phyloP scores from a whole-genome alignment of 495 filamentous ascomycete species.

The Talaromyces thailandensis region DNA sequence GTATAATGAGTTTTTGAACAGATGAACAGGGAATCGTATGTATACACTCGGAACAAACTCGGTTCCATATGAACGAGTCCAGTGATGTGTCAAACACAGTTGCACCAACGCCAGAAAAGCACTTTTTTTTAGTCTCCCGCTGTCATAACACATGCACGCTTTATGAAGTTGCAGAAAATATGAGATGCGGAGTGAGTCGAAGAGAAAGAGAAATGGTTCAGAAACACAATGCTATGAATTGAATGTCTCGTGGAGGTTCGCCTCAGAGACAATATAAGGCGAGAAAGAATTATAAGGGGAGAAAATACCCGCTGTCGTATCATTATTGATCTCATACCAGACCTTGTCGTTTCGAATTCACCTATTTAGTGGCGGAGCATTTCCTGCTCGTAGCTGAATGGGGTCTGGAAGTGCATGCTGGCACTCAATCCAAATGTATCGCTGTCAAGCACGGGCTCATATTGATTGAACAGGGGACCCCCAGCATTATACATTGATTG shows the following conservation, averaged over 20 bases:
- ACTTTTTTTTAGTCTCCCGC: slow-evolving; percentile 7
- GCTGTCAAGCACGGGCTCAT: slow-evolving; percentile 73
- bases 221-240: neutral
- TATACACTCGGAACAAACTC: neutral
- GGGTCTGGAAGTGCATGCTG: slow-evolving; percentile 89
- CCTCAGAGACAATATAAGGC: neutral
- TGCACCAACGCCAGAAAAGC: slow-evolving; percentile 7
- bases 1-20: slow-evolving; percentile 5
- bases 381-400: slow-evolving; percentile 67
- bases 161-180: neutral
- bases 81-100: neutral
- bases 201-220: neutral
- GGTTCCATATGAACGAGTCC: neutral
- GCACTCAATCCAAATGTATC: slow-evolving; percentile 87
- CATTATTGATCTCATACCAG: neutral
- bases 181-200: neutral
- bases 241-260: neutral
- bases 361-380: slow-evolving; percentile 26
- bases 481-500: slow-evolving; percentile 41
- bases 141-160: slow-evolving; percentile 8
- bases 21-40: slow-evolving; percentile 2
- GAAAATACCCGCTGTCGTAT: neutral
- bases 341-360: neutral
- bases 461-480: slow-evolving; percentile 68
- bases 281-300: neutral